Evolutionary conservation across 495 filamentous ascomycete genomes (phyloP).

Genomic region (Aspergillus homomorphus): DNA sequence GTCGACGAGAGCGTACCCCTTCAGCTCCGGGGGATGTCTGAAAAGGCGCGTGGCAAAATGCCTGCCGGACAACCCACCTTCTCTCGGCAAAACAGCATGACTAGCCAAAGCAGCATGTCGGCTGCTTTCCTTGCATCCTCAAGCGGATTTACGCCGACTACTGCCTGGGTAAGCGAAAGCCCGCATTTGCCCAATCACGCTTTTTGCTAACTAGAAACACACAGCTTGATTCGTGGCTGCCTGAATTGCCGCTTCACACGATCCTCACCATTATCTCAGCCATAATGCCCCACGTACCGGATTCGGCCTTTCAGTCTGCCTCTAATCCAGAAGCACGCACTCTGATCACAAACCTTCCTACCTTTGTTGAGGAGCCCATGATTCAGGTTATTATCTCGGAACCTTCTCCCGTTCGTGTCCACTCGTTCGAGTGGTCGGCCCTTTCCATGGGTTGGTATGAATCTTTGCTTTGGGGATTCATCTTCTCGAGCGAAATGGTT

Average conservation of each 20-base stretch:
- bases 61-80: slow-evolving; percentile 81
- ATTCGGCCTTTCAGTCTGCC: slow-evolving; percentile 30
- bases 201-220: slow-evolving; percentile 14
- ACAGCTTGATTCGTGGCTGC: slow-evolving; percentile 93
- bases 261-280: slow-evolving; percentile 73
- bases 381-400: slow-evolving; percentile 62
- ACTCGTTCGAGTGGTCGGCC: slow-evolving; percentile 94
- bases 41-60: slow-evolving; percentile 96
- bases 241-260: slow-evolving; percentile 87
- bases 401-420: slow-evolving; percentile 69
- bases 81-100: slow-evolving; percentile 88
- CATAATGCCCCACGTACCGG: slow-evolving; percentile 48
- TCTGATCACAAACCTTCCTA: slow-evolving; percentile 48
- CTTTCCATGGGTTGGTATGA: slow-evolving; percentile 96
- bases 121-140: slow-evolving; percentile 47
- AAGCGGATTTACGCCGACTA: slow-evolving; percentile 72
- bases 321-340: slow-evolving; percentile 29
- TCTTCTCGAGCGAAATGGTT: slow-evolving; percentile 87
- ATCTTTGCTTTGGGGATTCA: slow-evolving; percentile 89
- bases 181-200: background rate
- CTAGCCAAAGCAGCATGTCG: slow-evolving; percentile 70
- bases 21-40: slow-evolving; percentile 93
- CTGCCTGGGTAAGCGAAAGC: slow-evolving; percentile 57
- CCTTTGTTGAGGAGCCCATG: slow-evolving; percentile 63
- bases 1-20: slow-evolving; percentile 80